Conservation (phyloP, 345 rosid genomes). For the Alliaria petiolata region DNA sequence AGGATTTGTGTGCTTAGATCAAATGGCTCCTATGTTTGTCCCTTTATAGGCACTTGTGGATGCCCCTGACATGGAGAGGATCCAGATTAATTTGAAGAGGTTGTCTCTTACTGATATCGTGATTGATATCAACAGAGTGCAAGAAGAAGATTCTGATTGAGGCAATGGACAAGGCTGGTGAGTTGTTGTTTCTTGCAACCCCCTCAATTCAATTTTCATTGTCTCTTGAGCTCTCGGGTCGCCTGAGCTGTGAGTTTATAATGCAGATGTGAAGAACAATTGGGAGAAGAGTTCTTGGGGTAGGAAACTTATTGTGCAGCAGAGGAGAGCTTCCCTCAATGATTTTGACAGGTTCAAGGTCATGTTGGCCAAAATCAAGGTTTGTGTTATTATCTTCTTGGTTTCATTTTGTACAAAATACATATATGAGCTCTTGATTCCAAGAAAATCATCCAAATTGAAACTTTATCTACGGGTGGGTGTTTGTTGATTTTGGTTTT, state of each 20-base stretch:
- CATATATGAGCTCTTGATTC: too few species aligned
- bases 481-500: too few species aligned
- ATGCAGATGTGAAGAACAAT: conserved; percentile 69
- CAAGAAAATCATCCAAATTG: too few species aligned
- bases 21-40: too few species aligned
- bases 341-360: conserved; percentile 84
- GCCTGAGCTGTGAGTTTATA: not conserved
- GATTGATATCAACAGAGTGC: conserved; percentile 71
- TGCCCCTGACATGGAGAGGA: conserved; percentile 80
- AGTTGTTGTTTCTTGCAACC: too few species aligned
- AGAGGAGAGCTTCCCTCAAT: conserved; percentile 68
- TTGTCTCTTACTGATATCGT: conserved; percentile 70
- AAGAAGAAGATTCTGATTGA: conserved; percentile 71
- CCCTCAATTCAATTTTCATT: too few species aligned
- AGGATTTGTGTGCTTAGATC: too few species aligned
- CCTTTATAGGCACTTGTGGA: conserved; percentile 80
- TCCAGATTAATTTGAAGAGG: conserved; percentile 84
- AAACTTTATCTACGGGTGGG: too few species aligned
- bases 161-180: conserved; percentile 88
- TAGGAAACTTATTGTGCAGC: conserved; percentile 72
- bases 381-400: too few species aligned
- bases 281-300: conserved; percentile 96
- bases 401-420: too few species aligned
- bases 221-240: not conserved
- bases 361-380: conserved; percentile 92